Conservation (phyloP, 192 early-diverging fungal species). For the Thoreauomyces humboldtii region DNA sequence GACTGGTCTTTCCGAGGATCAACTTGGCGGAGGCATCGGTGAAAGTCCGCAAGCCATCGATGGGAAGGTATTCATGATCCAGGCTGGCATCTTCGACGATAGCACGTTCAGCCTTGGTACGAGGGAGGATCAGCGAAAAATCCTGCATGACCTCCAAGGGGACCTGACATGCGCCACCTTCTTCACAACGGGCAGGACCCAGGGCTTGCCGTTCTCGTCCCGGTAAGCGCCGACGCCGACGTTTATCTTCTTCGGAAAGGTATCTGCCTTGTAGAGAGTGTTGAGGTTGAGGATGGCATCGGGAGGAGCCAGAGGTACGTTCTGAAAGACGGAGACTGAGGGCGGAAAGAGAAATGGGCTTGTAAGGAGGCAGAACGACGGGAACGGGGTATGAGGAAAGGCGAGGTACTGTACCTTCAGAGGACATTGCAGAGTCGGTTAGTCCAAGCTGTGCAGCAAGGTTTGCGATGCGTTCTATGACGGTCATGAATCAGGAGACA, state of each 20-base stretch:
- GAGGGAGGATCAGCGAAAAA: too few species aligned
- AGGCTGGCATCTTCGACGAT: constrained; percentile 64
- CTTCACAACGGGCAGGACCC: constrained; percentile 88
- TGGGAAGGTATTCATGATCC: constrained; percentile 94
- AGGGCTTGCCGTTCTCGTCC: constrained; percentile 88
- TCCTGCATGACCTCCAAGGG: too few species aligned
- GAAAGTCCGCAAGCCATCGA: constrained; percentile 78
- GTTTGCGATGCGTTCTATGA: background rate
- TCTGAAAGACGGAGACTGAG: constrained; percentile 34
- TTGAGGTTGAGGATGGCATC: constrained; percentile 92
- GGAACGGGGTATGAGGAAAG: background rate
- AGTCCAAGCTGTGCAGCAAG: background rate
- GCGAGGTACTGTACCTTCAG: background rate
- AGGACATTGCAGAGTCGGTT: background rate
- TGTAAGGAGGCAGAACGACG: background rate
- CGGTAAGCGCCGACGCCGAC: constrained; percentile 96
- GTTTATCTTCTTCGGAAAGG: constrained; percentile 80
- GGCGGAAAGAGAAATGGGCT: too few species aligned
- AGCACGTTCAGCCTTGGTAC: constrained; percentile 76
- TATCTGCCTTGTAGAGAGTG: constrained; percentile 78
- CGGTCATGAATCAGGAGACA: too few species aligned
- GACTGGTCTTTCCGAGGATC: constrained; percentile 76
- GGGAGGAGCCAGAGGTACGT: constrained; percentile 62
- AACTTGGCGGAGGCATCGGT: constrained; percentile 76
- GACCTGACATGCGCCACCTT: constrained; percentile 66